Evolutionary conservation across 108 stramenopile species (phyloP), one percentile per base, ranked within the genome.

Genomic region (Fistulifera pelliculosa): DNA sequence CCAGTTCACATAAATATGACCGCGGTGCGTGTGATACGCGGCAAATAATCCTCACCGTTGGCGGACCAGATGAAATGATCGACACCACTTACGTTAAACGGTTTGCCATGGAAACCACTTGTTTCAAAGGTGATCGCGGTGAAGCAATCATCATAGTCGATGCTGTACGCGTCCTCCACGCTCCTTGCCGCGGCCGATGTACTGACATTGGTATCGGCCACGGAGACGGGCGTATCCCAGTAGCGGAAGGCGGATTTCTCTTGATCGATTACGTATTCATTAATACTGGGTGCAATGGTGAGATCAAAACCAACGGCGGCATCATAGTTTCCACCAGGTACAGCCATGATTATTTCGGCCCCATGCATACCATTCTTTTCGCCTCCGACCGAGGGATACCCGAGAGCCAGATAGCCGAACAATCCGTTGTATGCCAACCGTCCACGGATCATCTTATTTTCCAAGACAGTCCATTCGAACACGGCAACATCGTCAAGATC

Each of bases 51-150:
- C 11, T 61, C 38, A 8, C 58, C 59, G 47, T 83, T 83, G 11
- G 69, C 81, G 38, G 70, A 75, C 81, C 81, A 83, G 41, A 83
- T 66, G 64, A 83, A 55, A 8, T 75, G 66, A 50, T 83, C 77
- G 15, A 61, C 75, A 28, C 78, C 81, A 38, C 42, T 49, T 19
- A 69, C 41, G 26, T 74, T 65, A 41, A 71, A 63, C 27, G 69
- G 64, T 27, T 68, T 67, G 13, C 68, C 71, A 39, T 75, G 58
- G 54, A 83, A 79, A 43, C 64, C 49, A 47, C 49, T 62, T 15
- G 69, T 66, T 52, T 66, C 62, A 52, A 83, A 79, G 18, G 68
- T 65, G 21, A 83, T 52, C n/a, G 81, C 64, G 38, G 81, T 83
- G 52, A 68, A 79, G 52, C 81, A 83, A 27, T 75, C 81, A 4